Conservation (phyloP, 495 filamentous ascomycete species). For the Mycothermus thermophilus region DNA sequence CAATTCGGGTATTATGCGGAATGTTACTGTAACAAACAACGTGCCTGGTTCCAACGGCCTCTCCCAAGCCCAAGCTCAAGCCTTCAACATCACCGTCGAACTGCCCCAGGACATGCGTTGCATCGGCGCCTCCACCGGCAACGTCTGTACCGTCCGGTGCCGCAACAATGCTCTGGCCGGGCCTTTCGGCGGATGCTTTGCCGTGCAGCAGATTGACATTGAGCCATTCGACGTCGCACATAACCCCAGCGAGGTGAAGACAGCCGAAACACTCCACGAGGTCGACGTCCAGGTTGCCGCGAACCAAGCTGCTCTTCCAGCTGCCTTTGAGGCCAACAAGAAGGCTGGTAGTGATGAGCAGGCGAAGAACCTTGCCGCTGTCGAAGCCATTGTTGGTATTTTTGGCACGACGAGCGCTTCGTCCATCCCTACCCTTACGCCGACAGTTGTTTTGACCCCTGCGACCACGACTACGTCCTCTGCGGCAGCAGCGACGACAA, state of each 20-base stretch:
- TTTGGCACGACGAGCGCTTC: background rate
- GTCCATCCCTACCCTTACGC: background rate
- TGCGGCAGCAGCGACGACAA: background rate
- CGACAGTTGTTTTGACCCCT: background rate
- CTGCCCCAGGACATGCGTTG: slow-evolving; percentile 19
- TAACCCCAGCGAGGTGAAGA: slow-evolving; percentile 13
- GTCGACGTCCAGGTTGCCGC: slow-evolving; percentile 16
- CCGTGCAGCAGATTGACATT: slow-evolving; percentile 31
- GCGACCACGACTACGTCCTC: background rate
- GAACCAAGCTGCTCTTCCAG: slow-evolving; percentile 24
- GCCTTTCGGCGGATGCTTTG: slow-evolving; percentile 40
- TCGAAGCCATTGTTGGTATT: slow-evolving; percentile 10
- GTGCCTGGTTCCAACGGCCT: slow-evolving; percentile 34
- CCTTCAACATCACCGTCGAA: slow-evolving; percentile 16
- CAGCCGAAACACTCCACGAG: slow-evolving; percentile 17
- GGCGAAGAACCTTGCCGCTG: slow-evolving; percentile 19
- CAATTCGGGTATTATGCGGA: slow-evolving; percentile 31
- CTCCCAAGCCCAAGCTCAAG: slow-evolving; percentile 30
- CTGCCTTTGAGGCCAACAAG: slow-evolving; percentile 23
- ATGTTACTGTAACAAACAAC: slow-evolving; percentile 31
- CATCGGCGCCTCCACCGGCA: slow-evolving; percentile 29
- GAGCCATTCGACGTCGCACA: slow-evolving; percentile 7
- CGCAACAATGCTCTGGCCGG: slow-evolving; percentile 42
- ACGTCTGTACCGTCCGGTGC: slow-evolving; percentile 44
- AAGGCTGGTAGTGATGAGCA: slow-evolving; percentile 19